Percentiles rank a stretch among this genome's conserved stretches.
Conservation (phyloP, 2,329 filamentous ascomycete species). For the Microdochium trichocladiopsis region DNA sequence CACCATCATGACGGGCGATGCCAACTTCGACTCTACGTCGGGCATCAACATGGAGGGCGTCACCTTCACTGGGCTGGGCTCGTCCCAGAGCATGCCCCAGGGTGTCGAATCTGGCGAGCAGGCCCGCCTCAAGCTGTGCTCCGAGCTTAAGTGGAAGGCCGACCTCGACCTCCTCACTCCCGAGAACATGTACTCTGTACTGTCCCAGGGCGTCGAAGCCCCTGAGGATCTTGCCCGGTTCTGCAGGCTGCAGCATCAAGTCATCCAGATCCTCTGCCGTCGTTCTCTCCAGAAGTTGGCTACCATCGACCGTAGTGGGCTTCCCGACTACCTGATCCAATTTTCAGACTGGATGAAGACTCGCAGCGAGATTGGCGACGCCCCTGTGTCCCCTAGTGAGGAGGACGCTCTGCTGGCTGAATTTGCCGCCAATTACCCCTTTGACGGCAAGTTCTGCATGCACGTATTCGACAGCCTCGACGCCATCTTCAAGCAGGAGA, state of each 20-base stretch:
- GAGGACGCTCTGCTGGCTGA: not conserved
- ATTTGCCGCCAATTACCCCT: not conserved
- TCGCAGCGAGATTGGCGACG: not conserved
- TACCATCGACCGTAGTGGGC: not conserved
- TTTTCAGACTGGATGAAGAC: not conserved
- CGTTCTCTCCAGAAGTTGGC: slow-evolving; percentile 1
- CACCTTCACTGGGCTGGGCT: not conserved
- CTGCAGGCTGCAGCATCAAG: slow-evolving; percentile 1
- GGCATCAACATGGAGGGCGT: not conserved
- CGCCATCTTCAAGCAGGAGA: slow-evolving; percentile 3
- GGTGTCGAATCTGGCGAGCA: not conserved
- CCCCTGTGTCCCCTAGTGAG: not conserved
- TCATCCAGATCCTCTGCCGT: slow-evolving; percentile 3
- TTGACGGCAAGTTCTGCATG: slow-evolving; percentile 1
- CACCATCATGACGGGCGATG: not conserved
- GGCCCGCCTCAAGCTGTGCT: not conserved
- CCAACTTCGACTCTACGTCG: not conserved
- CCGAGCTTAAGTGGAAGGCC: not conserved
- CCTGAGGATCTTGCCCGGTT: slow-evolving; percentile 4
- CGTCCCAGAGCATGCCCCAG: not conserved
- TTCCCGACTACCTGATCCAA: not conserved
- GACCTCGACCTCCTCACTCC: slow-evolving; percentile 1
- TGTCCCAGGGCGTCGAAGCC: not conserved
- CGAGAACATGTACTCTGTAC: slow-evolving; percentile 1
- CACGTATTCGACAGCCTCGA: slow-evolving; percentile 4